Conservation (phyloP, 2,329 filamentous ascomycete species). For the Aspergillus pseudoterreus region DNA sequence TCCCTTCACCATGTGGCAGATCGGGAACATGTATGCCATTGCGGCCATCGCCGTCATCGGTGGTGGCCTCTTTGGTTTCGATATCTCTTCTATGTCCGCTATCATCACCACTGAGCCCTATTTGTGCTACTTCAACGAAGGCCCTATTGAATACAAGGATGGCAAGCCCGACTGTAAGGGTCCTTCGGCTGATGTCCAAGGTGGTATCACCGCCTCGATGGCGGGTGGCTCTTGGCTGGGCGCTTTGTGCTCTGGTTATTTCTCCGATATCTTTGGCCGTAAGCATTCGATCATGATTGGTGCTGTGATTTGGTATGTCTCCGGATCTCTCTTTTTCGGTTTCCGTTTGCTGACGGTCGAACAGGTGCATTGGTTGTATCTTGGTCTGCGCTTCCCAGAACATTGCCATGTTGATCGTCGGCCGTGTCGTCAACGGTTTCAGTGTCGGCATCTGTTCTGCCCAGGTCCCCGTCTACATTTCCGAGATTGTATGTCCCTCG, state of each 20-base stretch:
- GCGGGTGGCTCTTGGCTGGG: slow-evolving; percentile 67
- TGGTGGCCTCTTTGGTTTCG: slow-evolving; percentile 72
- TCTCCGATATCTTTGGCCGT: slow-evolving; percentile 56
- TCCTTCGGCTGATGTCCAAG: slow-evolving; percentile 54
- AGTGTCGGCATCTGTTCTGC: slow-evolving; percentile 72
- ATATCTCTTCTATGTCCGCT: slow-evolving; percentile 71
- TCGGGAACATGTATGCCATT: slow-evolving; percentile 58
- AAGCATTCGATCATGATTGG: slow-evolving; percentile 53
- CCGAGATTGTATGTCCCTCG: slow-evolving; percentile 58
- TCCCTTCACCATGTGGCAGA: slow-evolving; percentile 28
- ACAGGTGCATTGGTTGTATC: slow-evolving; percentile 52
- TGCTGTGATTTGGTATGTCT: slow-evolving; percentile 46
- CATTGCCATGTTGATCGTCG: slow-evolving; percentile 67
- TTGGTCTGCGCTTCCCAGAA: slow-evolving; percentile 63
- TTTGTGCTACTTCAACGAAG: slow-evolving; percentile 66
- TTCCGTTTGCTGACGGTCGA: not conserved
- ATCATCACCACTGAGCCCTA: slow-evolving; percentile 66
- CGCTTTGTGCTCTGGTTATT: slow-evolving; percentile 51
- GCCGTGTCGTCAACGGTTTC: slow-evolving; percentile 67
- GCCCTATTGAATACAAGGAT: slow-evolving; percentile 28
- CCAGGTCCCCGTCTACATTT: slow-evolving; percentile 67
- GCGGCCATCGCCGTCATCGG: slow-evolving; percentile 59
- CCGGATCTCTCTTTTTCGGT: not conserved
- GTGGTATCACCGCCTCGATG: slow-evolving; percentile 70
- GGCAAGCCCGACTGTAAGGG: slow-evolving; percentile 34